Evolutionary conservation across 116 monocot genomes (phyloP).

Genomic region (Posidonia oceanica): DNA sequence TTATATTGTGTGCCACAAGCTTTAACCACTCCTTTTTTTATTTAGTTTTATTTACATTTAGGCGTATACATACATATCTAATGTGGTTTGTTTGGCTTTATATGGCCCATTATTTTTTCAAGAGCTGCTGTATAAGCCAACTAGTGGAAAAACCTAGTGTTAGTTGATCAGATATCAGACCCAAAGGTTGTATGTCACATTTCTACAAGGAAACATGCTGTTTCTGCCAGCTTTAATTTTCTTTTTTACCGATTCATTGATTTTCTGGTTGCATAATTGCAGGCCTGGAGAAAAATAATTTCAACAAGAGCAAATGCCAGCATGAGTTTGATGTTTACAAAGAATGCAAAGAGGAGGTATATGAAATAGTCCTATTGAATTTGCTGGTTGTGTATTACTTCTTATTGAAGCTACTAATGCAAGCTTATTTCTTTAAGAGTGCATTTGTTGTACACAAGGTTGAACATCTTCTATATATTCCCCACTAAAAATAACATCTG

Average conservation of each 20-base stretch:
- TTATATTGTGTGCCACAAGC: no score
- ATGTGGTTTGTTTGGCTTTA: no score
- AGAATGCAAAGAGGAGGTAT: constrained; percentile 97
- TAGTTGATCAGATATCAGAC: no score
- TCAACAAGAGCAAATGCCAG: constrained; percentile 88
- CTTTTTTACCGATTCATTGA: neutral
- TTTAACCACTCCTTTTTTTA: no score
- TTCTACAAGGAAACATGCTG: neutral
- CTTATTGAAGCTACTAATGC: neutral
- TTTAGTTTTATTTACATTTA: no score
- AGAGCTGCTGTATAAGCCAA: no score
- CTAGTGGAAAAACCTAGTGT: no score
- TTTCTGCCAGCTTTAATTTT: neutral
- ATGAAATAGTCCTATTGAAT: neutral
- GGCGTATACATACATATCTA: no score
- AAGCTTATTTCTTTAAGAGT: neutral
- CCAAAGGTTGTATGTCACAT: no score
- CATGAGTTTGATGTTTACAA: constrained; percentile 91
- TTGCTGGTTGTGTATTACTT: neutral
- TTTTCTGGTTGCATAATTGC: neutral
- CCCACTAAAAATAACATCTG: no score
- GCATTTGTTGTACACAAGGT: neutral
- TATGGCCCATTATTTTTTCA: no score
- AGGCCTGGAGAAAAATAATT: constrained; percentile 65
- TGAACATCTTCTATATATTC: neutral